Conservation (phyloP, 2,329 filamentous ascomycete genomes). For the Colletotrichum gigasporum region DNA sequence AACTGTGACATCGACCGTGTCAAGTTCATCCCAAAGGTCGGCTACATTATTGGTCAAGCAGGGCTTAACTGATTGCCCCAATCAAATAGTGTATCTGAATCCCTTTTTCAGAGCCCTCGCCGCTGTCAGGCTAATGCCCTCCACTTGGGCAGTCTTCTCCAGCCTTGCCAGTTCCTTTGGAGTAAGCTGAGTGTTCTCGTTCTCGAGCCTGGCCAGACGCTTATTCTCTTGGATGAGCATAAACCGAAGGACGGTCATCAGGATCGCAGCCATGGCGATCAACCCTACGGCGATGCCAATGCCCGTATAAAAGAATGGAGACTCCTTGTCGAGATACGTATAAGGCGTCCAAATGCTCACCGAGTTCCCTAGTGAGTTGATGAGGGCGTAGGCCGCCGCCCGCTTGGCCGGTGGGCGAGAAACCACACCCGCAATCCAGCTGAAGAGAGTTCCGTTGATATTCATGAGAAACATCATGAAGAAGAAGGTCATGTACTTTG, state of each 20-base stretch:
- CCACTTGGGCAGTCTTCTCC: constrained; percentile 59
- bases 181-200: constrained; percentile 53
- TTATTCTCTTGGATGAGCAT: constrained; percentile 52
- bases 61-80: too few species aligned
- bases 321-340: constrained; percentile 51
- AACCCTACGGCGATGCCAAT: constrained; percentile 51
- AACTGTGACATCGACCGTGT: too few species aligned
- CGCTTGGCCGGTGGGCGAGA: constrained; percentile 63
- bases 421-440: constrained; percentile 61
- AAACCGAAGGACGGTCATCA: constrained; percentile 47
- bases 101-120: constrained; percentile 63
- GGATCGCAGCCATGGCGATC: constrained; percentile 43
- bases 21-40: too few species aligned
- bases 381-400: constrained; percentile 62
- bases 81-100: constrained; percentile 59
- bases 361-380: constrained; percentile 63
- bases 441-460: constrained; percentile 58
- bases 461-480: constrained; percentile 65
- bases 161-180: constrained; percentile 56
- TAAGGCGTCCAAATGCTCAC: constrained; percentile 62
- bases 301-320: constrained; percentile 49
- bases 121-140: constrained; percentile 58
- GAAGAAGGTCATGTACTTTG: constrained; percentile 65
- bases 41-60: too few species aligned
- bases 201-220: constrained; percentile 58